Evolutionary conservation across 2,329 filamentous ascomycete species (phyloP).

Genomic region (Pseudopyricularia cyperi): DNA sequence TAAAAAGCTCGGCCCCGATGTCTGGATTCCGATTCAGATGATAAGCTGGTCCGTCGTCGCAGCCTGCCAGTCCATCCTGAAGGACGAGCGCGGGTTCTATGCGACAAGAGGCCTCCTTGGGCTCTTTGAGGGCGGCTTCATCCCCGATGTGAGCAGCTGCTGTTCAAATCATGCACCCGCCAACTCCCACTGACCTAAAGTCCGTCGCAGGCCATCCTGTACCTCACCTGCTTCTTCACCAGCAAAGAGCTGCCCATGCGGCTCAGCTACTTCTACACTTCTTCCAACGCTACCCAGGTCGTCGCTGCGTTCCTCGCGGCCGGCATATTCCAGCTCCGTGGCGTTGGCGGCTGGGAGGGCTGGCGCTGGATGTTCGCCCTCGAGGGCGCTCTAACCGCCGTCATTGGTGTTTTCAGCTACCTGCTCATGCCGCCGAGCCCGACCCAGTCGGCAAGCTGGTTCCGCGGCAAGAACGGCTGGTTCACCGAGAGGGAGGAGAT

Average conservation of each 20-base stretch:
- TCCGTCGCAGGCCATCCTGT: conserved; percentile 11
- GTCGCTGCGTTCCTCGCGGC: conserved; percentile 19
- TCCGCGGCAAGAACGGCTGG: conserved; percentile 35
- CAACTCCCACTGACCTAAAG: not conserved
- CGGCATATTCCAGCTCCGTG: conserved; percentile 19
- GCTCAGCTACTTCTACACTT: conserved; percentile 19
- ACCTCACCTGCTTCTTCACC: conserved; percentile 22
- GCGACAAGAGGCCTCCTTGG: conserved; percentile 18
- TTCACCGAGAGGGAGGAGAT: conserved; percentile 42
- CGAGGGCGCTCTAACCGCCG: conserved; percentile 30
- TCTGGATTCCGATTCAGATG: conserved; percentile 24
- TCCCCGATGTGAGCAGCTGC: conserved; percentile 13
- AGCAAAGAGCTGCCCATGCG: conserved; percentile 17
- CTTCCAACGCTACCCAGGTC: conserved; percentile 16
- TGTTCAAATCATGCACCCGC: too few relatives aligned
- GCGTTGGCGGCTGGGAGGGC: conserved; percentile 16
- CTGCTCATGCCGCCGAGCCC: conserved; percentile 31
- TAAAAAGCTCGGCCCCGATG: conserved; percentile 30
- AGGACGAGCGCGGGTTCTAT: not conserved
- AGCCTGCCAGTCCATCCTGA: conserved; percentile 16
- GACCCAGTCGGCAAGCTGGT: conserved; percentile 28
- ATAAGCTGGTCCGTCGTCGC: conserved; percentile 19
- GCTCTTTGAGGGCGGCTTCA: conserved; percentile 20
- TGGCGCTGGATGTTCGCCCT: conserved; percentile 32
- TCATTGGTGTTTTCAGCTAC: conserved; percentile 27